Percentiles rank a stretch among this genome's conserved stretches.
phyloP scores from a whole-genome alignment of 2,329 filamentous ascomycete species.

The Aureobasidium lini region DNA sequence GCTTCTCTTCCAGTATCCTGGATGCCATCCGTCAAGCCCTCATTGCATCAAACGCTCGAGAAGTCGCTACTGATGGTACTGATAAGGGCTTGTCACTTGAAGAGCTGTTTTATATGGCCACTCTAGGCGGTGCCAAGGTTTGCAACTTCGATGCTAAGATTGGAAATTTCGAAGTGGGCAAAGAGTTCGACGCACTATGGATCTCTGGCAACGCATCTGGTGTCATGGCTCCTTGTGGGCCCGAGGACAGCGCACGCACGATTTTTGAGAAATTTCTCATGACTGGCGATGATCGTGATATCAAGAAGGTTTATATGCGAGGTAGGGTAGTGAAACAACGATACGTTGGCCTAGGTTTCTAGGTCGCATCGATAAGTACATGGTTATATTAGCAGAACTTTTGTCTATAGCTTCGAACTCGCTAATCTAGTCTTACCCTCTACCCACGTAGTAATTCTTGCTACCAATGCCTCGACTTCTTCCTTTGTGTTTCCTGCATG shows the following conservation, averaged over 20 bases:
- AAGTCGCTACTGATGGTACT: slow-evolving; percentile 26
- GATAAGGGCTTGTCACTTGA: slow-evolving; percentile 29
- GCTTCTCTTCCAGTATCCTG: slow-evolving; percentile 54
- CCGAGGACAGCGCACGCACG: not conserved
- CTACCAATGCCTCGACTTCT: slow-evolving; percentile 49
- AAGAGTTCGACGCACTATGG: slow-evolving; percentile 51
- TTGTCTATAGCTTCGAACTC: not conserved
- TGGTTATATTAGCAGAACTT: not conserved
- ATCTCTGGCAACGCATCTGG: not conserved
- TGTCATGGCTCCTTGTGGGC: not conserved
- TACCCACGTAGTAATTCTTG: slow-evolving; percentile 45
- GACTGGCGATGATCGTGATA: not conserved
- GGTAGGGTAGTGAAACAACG: not conserved
- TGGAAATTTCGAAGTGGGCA: slow-evolving; percentile 52
- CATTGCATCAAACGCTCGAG: slow-evolving; percentile 38
- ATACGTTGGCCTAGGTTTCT: not conserved
- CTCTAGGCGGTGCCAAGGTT: slow-evolving; percentile 53
- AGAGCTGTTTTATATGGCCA: slow-evolving; percentile 51
- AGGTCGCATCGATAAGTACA: too few relatives aligned
- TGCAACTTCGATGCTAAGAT: slow-evolving; percentile 47
- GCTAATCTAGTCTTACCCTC: not conserved
- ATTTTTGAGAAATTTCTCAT: not conserved
- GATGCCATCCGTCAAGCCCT: slow-evolving; percentile 53
- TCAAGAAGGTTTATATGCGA: not conserved
- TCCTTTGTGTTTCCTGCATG: slow-evolving; percentile 57